Evolutionary conservation across 176 grass and related monocot species (phyloP), one percentile per base, ranked within the genome.

Genomic region (Oryza longistaminata): DNA sequence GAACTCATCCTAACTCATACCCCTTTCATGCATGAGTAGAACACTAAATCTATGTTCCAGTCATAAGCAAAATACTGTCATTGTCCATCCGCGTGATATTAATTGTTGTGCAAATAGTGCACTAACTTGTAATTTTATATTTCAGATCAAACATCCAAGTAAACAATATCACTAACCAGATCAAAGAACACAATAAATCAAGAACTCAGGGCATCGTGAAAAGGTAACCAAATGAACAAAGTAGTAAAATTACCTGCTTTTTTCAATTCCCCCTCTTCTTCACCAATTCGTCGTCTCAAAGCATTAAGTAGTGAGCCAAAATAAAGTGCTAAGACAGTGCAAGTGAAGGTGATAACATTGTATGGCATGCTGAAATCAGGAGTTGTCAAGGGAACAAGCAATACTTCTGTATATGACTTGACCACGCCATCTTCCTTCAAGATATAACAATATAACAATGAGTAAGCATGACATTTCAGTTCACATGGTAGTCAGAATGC

Each of bases 351-450:
- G 81, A 98, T 98, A 84, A 99, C 93, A 94, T 99, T 99, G 79
- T 99, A 99, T 17, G 96, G 96, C 96, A 99, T 99, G 76, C 96
- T 99, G 80, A 99, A 99, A 94, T 99, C 96, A 85, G 96, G 96
- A 67, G 96, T 98, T 73, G 96, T 98, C 67, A 99, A 88, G 76
- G 96, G 96, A 85, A 99, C 93, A 13, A 99, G 93, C 81, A 99
- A 74, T 53, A 91, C 96, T 96, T 99, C 96, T 65, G 96, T 99
- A 81, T 99, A 99, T 48, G 83, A 93, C 66, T 86, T 92, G 40
- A 99, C 88, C 85, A 90, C 25, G 83, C 84, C 83, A 71, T 85
- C 89, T 91, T 92, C 96, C 96, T 96, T 70, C 81, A 90, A 52
- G 64, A 49, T 46, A 90, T 6, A 82, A 72, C 24, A 21, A 91